Conservation (phyloP, 805 yeast genomes). For the Nakazawaea peltata region DNA sequence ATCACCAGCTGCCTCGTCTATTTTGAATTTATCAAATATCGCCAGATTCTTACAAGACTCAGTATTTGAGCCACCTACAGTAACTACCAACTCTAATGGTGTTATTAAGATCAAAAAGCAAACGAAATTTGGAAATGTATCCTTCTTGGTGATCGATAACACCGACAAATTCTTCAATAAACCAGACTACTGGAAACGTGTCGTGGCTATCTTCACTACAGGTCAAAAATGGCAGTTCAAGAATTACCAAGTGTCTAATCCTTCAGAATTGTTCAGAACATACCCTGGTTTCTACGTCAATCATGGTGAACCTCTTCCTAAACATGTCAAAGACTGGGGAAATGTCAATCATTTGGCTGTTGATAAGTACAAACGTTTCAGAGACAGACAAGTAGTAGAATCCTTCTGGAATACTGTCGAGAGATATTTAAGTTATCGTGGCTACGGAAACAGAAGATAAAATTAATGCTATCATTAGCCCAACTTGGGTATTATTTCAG, state of each 20-base stretch:
- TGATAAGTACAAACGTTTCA: conserved; percentile 78
- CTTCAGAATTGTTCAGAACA: conserved; percentile 72
- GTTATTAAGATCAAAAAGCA: conserved; percentile 46
- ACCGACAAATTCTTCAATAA: conserved; percentile 82
- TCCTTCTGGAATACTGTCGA: conserved; percentile 82
- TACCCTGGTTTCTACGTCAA: conserved; percentile 74
- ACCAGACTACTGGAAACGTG: conserved; percentile 97
- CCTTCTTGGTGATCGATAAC: conserved; percentile 78
- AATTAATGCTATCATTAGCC: no score
- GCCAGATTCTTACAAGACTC: conserved; percentile 71
- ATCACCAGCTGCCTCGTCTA: conserved; percentile 74
- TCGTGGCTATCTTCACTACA: conserved; percentile 90
- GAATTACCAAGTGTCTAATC: conserved; percentile 75
- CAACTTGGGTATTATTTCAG: no score
- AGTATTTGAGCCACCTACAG: conserved; percentile 44
- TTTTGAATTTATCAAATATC: conserved; percentile 56
- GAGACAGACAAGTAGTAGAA: conserved; percentile 82
- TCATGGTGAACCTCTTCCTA: conserved; percentile 74
- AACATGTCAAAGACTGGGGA: conserved; percentile 66
- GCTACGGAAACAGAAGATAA: conserved; percentile 30
- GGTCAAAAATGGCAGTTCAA: conserved; percentile 98
- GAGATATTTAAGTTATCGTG: conserved; percentile 58
- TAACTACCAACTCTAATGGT: conserved; percentile 26
- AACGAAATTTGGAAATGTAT: conserved; percentile 49
- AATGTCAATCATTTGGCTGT: conserved; percentile 72